Base-by-base conservation (phyloP, 2,329 filamentous ascomycete species). In the Pleurostoma richardsiae region DNA sequence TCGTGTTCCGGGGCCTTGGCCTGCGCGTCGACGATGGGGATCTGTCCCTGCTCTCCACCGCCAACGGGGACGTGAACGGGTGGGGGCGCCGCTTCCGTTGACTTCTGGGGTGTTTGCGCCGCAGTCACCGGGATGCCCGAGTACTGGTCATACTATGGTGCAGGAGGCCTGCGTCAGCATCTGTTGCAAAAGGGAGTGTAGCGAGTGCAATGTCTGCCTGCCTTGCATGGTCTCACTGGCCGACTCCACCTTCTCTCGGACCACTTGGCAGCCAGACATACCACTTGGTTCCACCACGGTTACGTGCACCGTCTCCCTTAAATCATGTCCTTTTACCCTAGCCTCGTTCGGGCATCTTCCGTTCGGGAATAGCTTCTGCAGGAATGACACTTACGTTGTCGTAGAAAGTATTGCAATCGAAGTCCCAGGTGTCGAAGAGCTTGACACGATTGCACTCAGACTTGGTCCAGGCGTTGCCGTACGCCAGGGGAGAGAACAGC, bases 401-500 rank as follows among this genome's bases (percentile, higher is more conserved):
- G 57, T 86, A 76, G 74, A 99, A 99, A 50, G 81, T 91, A 67
- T 95, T 96, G 79, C 94, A 99, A 68, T 99, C 94, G 80, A 92
- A 99, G 65, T 99, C 94, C 94, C 94, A 99, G 2, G 83, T 85
- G 49, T 79, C 74, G 62, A 97, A 85, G 10, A 99, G 74, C 75
- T 97, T 97, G 51, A 94, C 85, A 47, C 82, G 83, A 56, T 82
- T 84, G 77, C 94, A 99, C 60, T 94, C 86, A 49, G 78, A 72
- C 73, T 90, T 88, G 44, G 92, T 99, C 94, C 94, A 99, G 44
- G 83, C 75, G 64, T 95, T 96, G 51, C 94, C 94, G 61, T 99
- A 99, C 8, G 88, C 84, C 36, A 99, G 76, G 38, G 94, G 94
- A 7, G 91, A 82, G 65, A 90, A 95, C n/a, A 96, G 72, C 2